Evolutionary conservation across 805 yeast genomes (phyloP), one percentile per base, ranked within the genome.

Genomic region (Barnettozyma botsteinii): DNA sequence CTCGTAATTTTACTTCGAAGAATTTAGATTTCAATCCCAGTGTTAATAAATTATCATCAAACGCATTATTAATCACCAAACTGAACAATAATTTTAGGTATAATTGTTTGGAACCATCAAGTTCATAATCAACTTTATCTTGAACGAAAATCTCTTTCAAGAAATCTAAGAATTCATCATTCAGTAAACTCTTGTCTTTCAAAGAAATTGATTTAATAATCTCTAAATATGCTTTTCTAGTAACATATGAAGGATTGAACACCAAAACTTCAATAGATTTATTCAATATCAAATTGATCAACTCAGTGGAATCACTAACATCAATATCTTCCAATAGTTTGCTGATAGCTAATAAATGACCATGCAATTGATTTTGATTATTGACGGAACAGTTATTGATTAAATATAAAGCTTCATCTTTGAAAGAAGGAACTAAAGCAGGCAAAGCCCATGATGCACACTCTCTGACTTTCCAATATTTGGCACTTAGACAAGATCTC

Each of bases 391-490:
- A 47, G 14, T 45, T 41, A 0, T 37, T 29, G 11, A 67, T 33
- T 8, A 72, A 48, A 0, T 40, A 26, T 4, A 35, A 24, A 6
- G 67, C 52, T 25, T 67, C 66, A 4, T 48, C 47, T 2, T 51
- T 42, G 3, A 61, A 51, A 8, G 62, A 55, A 1, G 60, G 64
- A 1, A 74, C 56, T 35, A 81, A 58, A 0, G 80, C 62, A 0
- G 81, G 74, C 2, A 85, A 52, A 5, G 87, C 75, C 53, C 79
- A 70, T 0, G 96, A 85, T 0, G 95, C 84, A 75, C 85, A 75
- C 54, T 89, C 96, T 46, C 98, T 72, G 8, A 93, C 72, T 51
- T 87, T 87, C 96, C 96, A 91, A 40, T 70, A 65, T 31, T 60
- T 60, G 43, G 77, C 73, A 1, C 65, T 64, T 23, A 89, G 61